A percentile compares a stretch with the other conserved stretches of the same genome.
These are phyloP conservation scores for Plasmodium sp. DNA, from an alignment of 169 alveolate species.

Conservation along the genomic window DNA sequence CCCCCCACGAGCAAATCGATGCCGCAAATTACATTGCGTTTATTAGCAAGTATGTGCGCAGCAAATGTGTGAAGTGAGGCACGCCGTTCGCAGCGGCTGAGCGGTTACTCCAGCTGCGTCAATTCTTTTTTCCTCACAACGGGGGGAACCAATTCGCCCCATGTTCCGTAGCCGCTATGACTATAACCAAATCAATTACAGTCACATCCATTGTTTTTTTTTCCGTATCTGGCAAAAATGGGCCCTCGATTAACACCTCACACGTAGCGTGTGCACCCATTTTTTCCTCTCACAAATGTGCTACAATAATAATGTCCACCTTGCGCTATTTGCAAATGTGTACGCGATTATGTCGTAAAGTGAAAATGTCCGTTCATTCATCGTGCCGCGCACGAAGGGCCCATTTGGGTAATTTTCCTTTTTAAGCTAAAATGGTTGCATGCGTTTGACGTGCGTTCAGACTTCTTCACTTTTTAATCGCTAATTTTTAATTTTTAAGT, in stretches of 20 bases:
- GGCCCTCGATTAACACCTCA: too few species aligned
- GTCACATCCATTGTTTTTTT: background rate
- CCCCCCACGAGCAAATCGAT: constrained; percentile 6
- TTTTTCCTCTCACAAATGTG: background rate
- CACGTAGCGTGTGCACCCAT: background rate
- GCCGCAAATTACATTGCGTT: constrained; percentile 31
- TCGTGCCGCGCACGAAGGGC: background rate
- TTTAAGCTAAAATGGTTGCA: background rate
- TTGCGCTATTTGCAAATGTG: background rate
- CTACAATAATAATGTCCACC: background rate
- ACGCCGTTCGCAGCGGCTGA: background rate
- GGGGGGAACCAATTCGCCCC: background rate
- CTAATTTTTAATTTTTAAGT: too few species aligned
- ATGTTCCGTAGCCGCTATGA: background rate
- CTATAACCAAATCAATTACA: background rate
- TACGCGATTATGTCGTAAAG: background rate
- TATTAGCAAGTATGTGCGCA: constrained; percentile 38
- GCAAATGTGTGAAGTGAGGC: background rate
- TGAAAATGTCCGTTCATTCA: background rate
- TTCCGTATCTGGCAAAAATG: background rate
- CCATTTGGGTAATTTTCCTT: background rate
- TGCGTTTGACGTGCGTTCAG: background rate
- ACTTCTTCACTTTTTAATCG: background rate
- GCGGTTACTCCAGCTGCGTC: background rate
- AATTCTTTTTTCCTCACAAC: background rate